These are phyloP conservation scores for Przewalskia tangutica DNA, from an alignment of 257 asterid genomes.

Conservation along the genomic window DNA sequence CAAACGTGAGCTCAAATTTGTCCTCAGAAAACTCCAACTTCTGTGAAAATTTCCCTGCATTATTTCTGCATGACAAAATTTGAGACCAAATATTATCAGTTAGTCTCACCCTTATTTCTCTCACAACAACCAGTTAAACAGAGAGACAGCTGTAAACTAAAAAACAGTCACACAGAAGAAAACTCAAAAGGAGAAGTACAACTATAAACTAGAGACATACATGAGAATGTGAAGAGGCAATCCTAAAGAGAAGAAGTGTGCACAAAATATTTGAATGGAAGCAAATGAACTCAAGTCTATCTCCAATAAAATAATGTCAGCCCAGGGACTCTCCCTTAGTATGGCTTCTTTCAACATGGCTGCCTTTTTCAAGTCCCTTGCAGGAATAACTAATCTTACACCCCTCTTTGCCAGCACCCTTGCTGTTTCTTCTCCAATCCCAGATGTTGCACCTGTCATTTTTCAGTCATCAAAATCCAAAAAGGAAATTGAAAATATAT, in stretches of 20 bases:
- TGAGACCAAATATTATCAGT: too few species aligned
- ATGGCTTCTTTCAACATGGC: slow-evolving; percentile 63
- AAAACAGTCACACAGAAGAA: too few species aligned
- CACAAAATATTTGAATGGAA: slow-evolving; percentile 61
- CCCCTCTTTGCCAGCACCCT: slow-evolving; percentile 75
- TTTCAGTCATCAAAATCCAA: background rate
- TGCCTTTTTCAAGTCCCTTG: slow-evolving; percentile 66
- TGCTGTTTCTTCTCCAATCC: slow-evolving; percentile 96
- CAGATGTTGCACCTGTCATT: slow-evolving; percentile 78
- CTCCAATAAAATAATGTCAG: slow-evolving; percentile 54
- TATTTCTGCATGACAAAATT: slow-evolving; percentile 49
- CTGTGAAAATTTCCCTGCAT: slow-evolving; percentile 88
- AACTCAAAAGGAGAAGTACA: background rate
- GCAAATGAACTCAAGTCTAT: slow-evolving; percentile 77
- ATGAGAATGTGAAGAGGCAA: slow-evolving; percentile 80
- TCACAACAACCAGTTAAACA: too few species aligned
- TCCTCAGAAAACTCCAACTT: slow-evolving; percentile 86
- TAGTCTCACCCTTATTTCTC: too few species aligned
- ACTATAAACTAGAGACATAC: slow-evolving; percentile 19
- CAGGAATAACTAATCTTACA: slow-evolving; percentile 74
- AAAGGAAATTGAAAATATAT: background rate
- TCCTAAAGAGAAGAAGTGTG: slow-evolving; percentile 49
- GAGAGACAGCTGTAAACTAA: too few species aligned
- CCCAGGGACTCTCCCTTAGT: slow-evolving; percentile 41
- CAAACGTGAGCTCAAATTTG: slow-evolving; percentile 82